Percentiles rank a stretch among this genome's conserved stretches.
Conservation (phyloP, 805 yeast genomes). For the Sugiyamaella smithiae region DNA sequence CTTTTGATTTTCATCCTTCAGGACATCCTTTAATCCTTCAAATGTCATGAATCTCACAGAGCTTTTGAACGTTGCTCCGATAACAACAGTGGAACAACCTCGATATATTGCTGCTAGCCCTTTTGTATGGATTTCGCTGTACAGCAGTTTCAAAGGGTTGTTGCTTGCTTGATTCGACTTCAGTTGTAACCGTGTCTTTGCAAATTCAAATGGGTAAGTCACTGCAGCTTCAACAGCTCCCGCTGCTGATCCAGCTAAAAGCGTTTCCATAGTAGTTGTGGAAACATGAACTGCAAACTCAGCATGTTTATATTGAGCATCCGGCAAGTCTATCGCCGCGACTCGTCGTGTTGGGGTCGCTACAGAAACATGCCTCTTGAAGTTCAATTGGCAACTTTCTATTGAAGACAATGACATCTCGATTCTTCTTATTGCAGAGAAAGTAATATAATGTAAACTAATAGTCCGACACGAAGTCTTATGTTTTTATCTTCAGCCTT, state of each 20-base stretch:
- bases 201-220: constrained; percentile 93
- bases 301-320: no score
- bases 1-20: constrained; percentile 71
- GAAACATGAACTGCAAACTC: no score
- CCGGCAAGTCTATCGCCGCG: no score
- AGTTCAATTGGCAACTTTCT: no score
- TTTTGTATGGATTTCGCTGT: constrained; percentile 61
- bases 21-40: constrained; percentile 63
- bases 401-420: no score
- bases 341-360: no score
- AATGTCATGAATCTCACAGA: constrained; percentile 77
- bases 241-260: constrained; percentile 41
- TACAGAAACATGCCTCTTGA: no score
- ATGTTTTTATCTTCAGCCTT: neutral
- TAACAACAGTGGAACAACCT: constrained; percentile 86
- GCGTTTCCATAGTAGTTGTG: no score
- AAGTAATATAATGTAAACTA: no score
- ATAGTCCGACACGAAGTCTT: no score
- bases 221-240: constrained; percentile 64
- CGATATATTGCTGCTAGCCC: constrained; percentile 68
- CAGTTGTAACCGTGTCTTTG: constrained; percentile 85
- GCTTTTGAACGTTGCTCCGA: constrained; percentile 83
- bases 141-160: constrained; percentile 71
- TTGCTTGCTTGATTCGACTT: constrained; percentile 41
- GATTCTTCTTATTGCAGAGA: no score